A percentile compares a stretch with the other conserved stretches of the same genome.
Conservation (phyloP, 495 filamentous ascomycete species). For the Friedmanniomyces endolithicus region DNA sequence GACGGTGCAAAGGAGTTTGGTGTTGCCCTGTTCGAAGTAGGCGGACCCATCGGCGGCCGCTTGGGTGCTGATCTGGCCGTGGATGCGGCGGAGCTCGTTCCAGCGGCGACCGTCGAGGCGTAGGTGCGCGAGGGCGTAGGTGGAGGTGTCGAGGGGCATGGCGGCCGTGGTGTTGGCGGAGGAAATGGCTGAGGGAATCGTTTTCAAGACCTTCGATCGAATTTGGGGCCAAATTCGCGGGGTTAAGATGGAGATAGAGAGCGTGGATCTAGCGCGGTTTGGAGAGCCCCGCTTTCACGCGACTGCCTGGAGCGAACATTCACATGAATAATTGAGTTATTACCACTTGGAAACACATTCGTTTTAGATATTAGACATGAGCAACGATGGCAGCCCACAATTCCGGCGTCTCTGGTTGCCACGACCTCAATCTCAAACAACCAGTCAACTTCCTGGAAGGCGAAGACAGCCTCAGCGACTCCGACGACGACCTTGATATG, state of each 20-base stretch:
- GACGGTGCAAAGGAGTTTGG: slow-evolving; percentile 87
- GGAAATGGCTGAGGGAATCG: not conserved
- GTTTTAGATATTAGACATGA: not conserved
- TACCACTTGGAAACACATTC: not conserved
- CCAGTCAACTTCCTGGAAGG: slow-evolving; percentile 15
- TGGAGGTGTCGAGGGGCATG: slow-evolving; percentile 61
- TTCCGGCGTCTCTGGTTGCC: not conserved
- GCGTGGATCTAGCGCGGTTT: not conserved
- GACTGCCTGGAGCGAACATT: not conserved
- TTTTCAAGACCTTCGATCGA: not conserved
- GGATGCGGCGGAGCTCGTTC: slow-evolving; percentile 89
- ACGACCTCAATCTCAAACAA: slow-evolving; percentile 7
- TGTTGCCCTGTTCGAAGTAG: slow-evolving; percentile 93
- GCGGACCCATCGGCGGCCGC: slow-evolving; percentile 78
- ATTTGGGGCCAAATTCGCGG: not conserved
- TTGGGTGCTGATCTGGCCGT: slow-evolving; percentile 83
- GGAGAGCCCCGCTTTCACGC: not conserved
- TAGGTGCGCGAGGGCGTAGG: slow-evolving; percentile 72
- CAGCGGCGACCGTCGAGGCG: slow-evolving; percentile 90
- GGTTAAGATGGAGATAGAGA: not conserved
- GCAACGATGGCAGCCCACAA: slow-evolving; percentile 7
- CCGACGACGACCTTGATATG: slow-evolving; percentile 11
- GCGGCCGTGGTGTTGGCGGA: not conserved
- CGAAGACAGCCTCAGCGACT: slow-evolving; percentile 17
- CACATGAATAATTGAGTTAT: not conserved